A percentile compares a stretch with the other conserved stretches of the same genome.
Evolutionary conservation across 2,329 filamentous ascomycete genomes (phyloP).

Genomic region (Curvularia eragrostidis): DNA sequence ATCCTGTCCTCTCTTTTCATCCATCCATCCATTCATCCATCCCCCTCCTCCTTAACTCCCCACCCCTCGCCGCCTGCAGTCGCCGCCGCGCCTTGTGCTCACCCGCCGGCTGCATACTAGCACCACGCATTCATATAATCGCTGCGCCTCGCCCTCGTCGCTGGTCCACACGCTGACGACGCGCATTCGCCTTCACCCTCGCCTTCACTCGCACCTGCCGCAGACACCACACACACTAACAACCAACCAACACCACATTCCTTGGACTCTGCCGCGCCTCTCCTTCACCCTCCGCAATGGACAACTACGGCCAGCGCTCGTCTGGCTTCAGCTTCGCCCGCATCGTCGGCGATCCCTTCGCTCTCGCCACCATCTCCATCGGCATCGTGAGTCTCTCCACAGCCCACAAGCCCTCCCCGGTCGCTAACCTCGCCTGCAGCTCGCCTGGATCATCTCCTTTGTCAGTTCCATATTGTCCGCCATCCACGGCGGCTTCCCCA

Average conservation of each 20-base stretch:
- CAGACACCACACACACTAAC: slow-evolving; percentile 47
- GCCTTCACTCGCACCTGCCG: slow-evolving; percentile 29
- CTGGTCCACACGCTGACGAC: slow-evolving; percentile 16
- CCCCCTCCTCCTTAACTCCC: background rate
- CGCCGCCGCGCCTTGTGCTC: background rate
- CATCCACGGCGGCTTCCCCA: slow-evolving; percentile 69
- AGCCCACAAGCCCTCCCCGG: slow-evolving; percentile 15
- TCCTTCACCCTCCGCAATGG: slow-evolving; percentile 82
- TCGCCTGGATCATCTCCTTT: slow-evolving; percentile 94
- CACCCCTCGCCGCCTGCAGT: background rate
- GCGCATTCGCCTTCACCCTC: slow-evolving; percentile 10
- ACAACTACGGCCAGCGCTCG: slow-evolving; percentile 60
- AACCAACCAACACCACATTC: slow-evolving; percentile 66
- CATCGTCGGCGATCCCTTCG: slow-evolving; percentile 95
- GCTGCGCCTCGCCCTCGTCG: slow-evolving; percentile 10
- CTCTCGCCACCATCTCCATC: slow-evolving; percentile 92
- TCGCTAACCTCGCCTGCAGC: slow-evolving; percentile 60
- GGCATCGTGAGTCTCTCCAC: slow-evolving; percentile 70
- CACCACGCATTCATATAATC: slow-evolving; percentile 6
- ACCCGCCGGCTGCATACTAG: background rate
- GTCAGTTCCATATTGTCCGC: slow-evolving; percentile 80
- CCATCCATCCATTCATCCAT: background rate
- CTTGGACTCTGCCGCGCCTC: slow-evolving; percentile 76
- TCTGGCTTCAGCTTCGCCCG: slow-evolving; percentile 76
- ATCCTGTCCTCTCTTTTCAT: background rate